Conservation (phyloP, 2,329 filamentous ascomycete genomes). For the Cladobotryum protrusum region DNA sequence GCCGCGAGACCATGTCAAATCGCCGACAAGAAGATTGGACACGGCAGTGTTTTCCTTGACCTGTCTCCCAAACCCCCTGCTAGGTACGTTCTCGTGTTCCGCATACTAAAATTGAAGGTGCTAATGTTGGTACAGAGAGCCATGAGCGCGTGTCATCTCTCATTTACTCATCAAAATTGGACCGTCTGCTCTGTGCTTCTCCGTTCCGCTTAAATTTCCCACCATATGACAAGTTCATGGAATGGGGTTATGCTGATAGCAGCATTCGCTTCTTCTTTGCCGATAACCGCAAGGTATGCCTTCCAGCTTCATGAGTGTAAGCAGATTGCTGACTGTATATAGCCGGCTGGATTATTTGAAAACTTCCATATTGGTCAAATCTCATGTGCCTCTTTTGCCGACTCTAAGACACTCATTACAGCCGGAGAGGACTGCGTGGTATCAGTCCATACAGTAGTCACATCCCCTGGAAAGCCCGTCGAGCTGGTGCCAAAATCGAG, state of each 20-base stretch:
- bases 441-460: constrained; percentile 70
- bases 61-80: constrained; percentile 69
- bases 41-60: constrained; percentile 69
- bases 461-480: constrained; percentile 58
- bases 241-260: constrained; percentile 94
- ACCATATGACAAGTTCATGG: constrained; percentile 86
- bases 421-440: constrained; percentile 89
- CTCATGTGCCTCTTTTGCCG: constrained; percentile 75
- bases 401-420: constrained; percentile 85
- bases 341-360: constrained; percentile 79
- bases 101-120: background rate
- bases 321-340: constrained; percentile 21
- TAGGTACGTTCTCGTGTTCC: constrained; percentile 42
- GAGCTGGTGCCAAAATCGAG: constrained; percentile 74
- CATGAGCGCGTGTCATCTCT: constrained; percentile 76
- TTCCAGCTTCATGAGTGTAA: background rate
- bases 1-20: constrained; percentile 60
- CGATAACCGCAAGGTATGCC: constrained; percentile 64
- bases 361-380: constrained; percentile 90
- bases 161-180: constrained; percentile 69
- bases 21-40: constrained; percentile 66
- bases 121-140: constrained; percentile 39
- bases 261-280: constrained; percentile 86
- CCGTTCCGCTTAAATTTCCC: constrained; percentile 83
- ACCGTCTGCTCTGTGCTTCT: constrained; percentile 76